Percentiles rank a stretch among this genome's conserved stretches.
Evolutionary conservation across 2,329 filamentous ascomycete genomes (phyloP).

Genomic region (Ophiostoma piceae): DNA sequence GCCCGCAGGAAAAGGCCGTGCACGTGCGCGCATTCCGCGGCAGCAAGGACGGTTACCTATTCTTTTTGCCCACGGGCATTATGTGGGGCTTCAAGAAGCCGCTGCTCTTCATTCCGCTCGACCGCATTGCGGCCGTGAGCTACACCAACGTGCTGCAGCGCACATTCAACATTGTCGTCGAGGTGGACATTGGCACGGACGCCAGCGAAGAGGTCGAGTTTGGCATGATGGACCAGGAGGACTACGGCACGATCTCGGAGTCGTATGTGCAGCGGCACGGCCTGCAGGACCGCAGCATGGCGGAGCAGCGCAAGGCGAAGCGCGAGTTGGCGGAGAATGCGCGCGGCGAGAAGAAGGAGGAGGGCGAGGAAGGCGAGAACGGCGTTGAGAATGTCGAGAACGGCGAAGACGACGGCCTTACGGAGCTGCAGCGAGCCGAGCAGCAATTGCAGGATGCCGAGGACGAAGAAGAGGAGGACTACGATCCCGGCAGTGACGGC

Average conservation of each 20-base stretch:
- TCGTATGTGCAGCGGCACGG: slow-evolving; percentile 56
- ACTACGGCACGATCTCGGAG: slow-evolving; percentile 59
- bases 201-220: slow-evolving; percentile 60
- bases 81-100: slow-evolving; percentile 69
- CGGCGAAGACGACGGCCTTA: slow-evolving; percentile 38
- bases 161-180: slow-evolving; percentile 63
- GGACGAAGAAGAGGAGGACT: slow-evolving; percentile 61
- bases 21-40: slow-evolving; percentile 63
- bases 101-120: slow-evolving; percentile 57
- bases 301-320: slow-evolving; percentile 62
- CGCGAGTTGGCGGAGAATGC: slow-evolving; percentile 56
- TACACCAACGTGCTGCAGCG: slow-evolving; percentile 63
- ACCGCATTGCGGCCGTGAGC: slow-evolving; percentile 57
- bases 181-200: slow-evolving; percentile 46
- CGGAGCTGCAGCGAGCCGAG: slow-evolving; percentile 49
- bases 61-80: slow-evolving; percentile 62
- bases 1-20: slow-evolving; percentile 58
- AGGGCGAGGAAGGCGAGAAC: slow-evolving; percentile 36
- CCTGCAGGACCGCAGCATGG: slow-evolving; percentile 63
- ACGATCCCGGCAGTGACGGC: slow-evolving; percentile 57
- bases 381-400: not conserved
- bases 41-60: slow-evolving; percentile 63
- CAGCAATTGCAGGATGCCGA: slow-evolving; percentile 53
- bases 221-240: slow-evolving; percentile 63
- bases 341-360: slow-evolving; percentile 36